phyloP scores from a whole-genome alignment of 192 early-diverging fungal species.

The Endogone sp. region DNA sequence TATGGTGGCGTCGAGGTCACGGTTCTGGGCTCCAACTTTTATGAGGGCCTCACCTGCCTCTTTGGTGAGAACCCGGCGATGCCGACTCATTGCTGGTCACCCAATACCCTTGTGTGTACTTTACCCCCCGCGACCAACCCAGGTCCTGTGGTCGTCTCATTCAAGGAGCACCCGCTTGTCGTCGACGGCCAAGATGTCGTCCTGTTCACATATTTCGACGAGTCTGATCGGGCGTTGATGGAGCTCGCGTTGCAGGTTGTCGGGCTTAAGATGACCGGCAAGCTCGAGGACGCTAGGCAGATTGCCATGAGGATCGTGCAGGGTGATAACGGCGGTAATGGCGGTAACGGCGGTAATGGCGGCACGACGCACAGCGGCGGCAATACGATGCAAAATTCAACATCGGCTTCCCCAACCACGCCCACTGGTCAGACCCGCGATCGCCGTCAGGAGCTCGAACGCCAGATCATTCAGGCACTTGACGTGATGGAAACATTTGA shows the following conservation, averaged over 20 bases:
- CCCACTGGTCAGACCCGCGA: not conserved
- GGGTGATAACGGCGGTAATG: constrained; percentile 19
- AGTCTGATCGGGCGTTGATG: constrained; percentile 76
- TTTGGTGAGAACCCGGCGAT: constrained; percentile 69
- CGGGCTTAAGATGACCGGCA: constrained; percentile 64
- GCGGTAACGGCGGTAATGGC: not conserved
- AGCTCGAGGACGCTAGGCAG: constrained; percentile 60
- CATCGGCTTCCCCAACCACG: not conserved
- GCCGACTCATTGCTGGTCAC: constrained; percentile 64
- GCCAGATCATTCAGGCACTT: constrained; percentile 33
- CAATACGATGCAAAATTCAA: not conserved
- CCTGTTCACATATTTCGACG: constrained; percentile 51
- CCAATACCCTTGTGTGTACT: constrained; percentile 68
- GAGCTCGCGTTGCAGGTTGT: constrained; percentile 78
- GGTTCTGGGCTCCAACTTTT: constrained; percentile 69
- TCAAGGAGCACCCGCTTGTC: constrained; percentile 30
- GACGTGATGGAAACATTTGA: constrained; percentile 36
- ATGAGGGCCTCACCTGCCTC: constrained; percentile 63
- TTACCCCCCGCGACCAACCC: constrained; percentile 64
- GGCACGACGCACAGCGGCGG: not conserved
- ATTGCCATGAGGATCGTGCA: constrained; percentile 59
- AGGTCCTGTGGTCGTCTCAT: constrained; percentile 57
- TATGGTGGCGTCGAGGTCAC: constrained; percentile 75
- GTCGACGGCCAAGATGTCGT: constrained; percentile 33
- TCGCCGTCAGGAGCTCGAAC: constrained; percentile 17